Evolutionary conservation across 768 basidiomycete species (phyloP).

Genomic region (Kwoniella heveanensis): DNA sequence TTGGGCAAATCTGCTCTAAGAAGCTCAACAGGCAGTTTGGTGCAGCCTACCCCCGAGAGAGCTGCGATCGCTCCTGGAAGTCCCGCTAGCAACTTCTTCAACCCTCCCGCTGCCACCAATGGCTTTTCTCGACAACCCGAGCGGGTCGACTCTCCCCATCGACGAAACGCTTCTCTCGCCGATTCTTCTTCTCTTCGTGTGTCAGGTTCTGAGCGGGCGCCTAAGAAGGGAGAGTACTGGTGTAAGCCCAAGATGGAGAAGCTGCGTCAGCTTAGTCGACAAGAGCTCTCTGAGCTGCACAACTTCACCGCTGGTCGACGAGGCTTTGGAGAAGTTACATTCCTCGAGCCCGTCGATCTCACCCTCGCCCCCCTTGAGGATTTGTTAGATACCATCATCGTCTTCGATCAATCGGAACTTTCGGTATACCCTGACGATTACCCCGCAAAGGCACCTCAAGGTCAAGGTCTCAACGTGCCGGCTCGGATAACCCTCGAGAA

Average conservation of each 20-base stretch:
- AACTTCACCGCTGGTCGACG: conserved; percentile 85
- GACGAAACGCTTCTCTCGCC: conserved; percentile 10
- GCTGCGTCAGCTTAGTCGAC: conserved; percentile 71
- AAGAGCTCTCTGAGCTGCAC: conserved; percentile 71
- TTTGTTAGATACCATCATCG: conserved; percentile 80
- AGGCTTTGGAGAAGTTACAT: conserved; percentile 82
- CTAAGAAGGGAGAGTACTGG: conserved; percentile 83
- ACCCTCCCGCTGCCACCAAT: conserved; percentile 21
- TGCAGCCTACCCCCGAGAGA: conserved; percentile 34
- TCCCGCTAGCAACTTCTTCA: conserved; percentile 30
- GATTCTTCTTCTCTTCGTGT: conserved; percentile 22
- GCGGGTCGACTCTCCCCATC: conserved; percentile 23
- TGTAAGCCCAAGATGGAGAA: conserved; percentile 74
- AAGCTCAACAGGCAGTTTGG: conserved; percentile 27
- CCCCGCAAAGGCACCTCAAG: conserved; percentile 80
- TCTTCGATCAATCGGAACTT: conserved; percentile 88
- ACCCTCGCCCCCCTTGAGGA: conserved; percentile 80
- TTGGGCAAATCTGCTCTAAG: conserved; percentile 44
- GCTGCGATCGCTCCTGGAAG: conserved; percentile 20
- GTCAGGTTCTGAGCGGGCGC: conserved; percentile 38
- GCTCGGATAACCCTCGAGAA: conserved; percentile 74
- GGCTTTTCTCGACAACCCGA: conserved; percentile 20
- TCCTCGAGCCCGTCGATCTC: conserved; percentile 78
- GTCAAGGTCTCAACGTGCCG: conserved; percentile 84
- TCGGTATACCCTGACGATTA: conserved; percentile 89